Evolutionary conservation across 805 yeast genomes (phyloP), one percentile per base, ranked within the genome.

Genomic region (Cephaloascus fragrans): DNA sequence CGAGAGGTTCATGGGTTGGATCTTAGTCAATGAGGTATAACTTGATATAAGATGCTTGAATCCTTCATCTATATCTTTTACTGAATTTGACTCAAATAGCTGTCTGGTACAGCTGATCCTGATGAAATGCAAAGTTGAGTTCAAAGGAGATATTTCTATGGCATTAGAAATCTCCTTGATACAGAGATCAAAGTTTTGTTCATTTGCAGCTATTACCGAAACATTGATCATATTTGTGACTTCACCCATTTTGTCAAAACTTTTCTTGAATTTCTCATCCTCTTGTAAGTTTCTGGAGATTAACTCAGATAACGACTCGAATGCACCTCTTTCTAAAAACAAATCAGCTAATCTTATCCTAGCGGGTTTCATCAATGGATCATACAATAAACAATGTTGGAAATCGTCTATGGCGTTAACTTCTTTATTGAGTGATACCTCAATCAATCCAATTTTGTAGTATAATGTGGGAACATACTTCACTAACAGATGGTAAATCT

Each of bases 371-470:
- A 64, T 66, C 39, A 50, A 56, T 3, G 64, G 63, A 44, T 61
- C 71, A 9, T 64, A 50, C n/a, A 52, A 49, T 35, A 75, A 51
- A 18, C 81, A 73, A 12, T 47, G 51, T 41, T 69, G 63, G 41
- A 82, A 74, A 45, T 75, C 79, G 2, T 54, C 53, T 5, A 77
- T 59, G 0, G 89, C 81, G 31, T 62, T 61, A 26, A 54, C 45
- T 23, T 75, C 82, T 41, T 72, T 73, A 26, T 75, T 75, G 44
- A 78, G 50, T 12, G 77, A 68, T 39, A 78, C 55, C 39, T 80
- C 80, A 3, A 81, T 71, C 34, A 80, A 52, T 0, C 86, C 88
- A 40, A 71, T 69, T 50, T 76, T 80, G 51, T 73, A 78, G 43
- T 70, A 67, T 1, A 79, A 55, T 44, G 70, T 73, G 0, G 77